Conservation (phyloP, 2,329 filamentous ascomycete species). For the Claviceps maximensis region DNA sequence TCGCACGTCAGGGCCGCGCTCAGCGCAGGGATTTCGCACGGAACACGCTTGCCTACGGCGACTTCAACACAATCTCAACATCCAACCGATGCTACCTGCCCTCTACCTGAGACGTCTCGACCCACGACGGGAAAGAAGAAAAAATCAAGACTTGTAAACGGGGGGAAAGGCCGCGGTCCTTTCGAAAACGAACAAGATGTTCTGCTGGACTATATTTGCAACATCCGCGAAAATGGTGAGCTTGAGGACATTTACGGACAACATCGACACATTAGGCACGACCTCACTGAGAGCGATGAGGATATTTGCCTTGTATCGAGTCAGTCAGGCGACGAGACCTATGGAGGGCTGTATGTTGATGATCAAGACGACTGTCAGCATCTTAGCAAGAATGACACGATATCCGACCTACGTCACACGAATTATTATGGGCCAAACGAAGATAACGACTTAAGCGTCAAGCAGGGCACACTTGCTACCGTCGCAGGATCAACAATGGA, state of each 20-base stretch:
- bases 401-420: neutral
- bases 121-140: neutral
- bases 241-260: slow-evolving; percentile 50
- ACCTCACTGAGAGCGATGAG: slow-evolving; percentile 16
- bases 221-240: slow-evolving; percentile 39
- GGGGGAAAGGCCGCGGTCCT: neutral
- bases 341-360: neutral
- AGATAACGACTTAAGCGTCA: neutral
- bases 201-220: slow-evolving; percentile 58
- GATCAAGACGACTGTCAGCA: neutral
- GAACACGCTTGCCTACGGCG: neutral
- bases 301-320: slow-evolving; percentile 3
- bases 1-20: slow-evolving; percentile 7
- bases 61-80: neutral
- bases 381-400: neutral
- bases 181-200: slow-evolving; percentile 34
- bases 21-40: neutral
- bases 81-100: neutral
- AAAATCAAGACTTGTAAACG: neutral
- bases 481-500: slow-evolving; percentile 12
- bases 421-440: neutral
- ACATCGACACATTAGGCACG: slow-evolving; percentile 35
- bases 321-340: neutral
- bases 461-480: slow-evolving; percentile 14
- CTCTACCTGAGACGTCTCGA: neutral